Base-by-base conservation (phyloP, 2,329 filamentous ascomycete species). In the Hymenoscyphus albidus region DNA sequence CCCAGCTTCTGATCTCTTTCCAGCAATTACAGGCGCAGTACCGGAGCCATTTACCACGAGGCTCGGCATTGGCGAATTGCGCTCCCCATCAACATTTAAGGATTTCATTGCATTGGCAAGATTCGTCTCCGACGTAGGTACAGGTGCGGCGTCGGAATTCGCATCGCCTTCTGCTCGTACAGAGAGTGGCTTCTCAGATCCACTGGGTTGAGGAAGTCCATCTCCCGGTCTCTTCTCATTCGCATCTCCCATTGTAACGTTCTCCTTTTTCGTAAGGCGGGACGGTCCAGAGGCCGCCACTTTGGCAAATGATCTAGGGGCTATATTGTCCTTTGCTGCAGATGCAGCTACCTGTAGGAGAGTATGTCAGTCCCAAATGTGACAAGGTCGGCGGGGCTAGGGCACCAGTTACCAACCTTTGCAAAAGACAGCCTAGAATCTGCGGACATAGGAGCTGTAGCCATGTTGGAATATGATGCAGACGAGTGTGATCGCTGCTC, bases 391-490 rank as follows among this genome's bases (percentile, higher is more conserved):
- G 54, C 32, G 39, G 32, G 39, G 59, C 55, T 38, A 18, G 31
- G 48, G 55, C 38, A 63, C 40, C 38, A 59, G 31, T 48, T 66
- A 72, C 81, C 65, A 80, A 91, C 90, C 84, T 91, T 92, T 78
- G 90, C 90, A 81, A 93, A 93, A 55, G 89, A 91, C 71, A 88
- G 83, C 77, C 85, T 87, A 62, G 79, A 78, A 64, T 83, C 82
- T 67, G 80, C 73, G 70, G 81, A 76, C 72, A 75, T 73, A 64
- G 79, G 78, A 63, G 79, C 75, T 58, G 81, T 78, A 67, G 82
- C 79, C 82, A 85, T 85, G 31, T 63, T 70, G 51, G 62, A 65
- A 57, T 55, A 58, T 65, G 38, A 64, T 32, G 40, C 64, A 62
- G 61, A 59, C 62, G 59, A 63, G 62, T 63, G 35, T 32, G 27